Evolutionary conservation across 176 grass and related monocot genomes (phyloP).

Genomic region (Pontederia crassipes): DNA sequence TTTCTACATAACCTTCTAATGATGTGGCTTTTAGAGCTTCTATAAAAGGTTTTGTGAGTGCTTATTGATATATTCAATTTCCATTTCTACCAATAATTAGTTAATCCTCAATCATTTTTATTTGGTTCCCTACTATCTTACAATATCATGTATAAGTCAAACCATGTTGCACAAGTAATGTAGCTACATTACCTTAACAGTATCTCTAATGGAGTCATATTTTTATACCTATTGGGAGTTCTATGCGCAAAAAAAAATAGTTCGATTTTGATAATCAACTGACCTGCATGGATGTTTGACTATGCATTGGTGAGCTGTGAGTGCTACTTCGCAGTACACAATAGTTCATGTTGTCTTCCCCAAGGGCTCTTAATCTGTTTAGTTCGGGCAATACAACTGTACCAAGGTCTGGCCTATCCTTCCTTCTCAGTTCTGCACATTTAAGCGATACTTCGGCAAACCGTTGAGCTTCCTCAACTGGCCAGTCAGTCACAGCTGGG

Average conservation of each 20-base stretch:
- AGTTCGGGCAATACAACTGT: slow-evolving; percentile 61
- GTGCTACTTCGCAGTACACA: slow-evolving; percentile 10
- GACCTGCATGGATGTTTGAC: slow-evolving; percentile 27
- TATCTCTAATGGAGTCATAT: too few relatives aligned
- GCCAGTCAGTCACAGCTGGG: slow-evolving; percentile 56
- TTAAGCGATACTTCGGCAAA: slow-evolving; percentile 57
- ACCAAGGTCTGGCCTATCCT: slow-evolving; percentile 70
- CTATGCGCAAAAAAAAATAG: background rate
- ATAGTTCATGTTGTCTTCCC: slow-evolving; percentile 43
- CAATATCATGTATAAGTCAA: too few relatives aligned
- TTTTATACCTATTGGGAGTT: too few relatives aligned
- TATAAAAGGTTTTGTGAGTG: too few relatives aligned
- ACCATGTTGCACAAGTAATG: too few relatives aligned
- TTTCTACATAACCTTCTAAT: too few relatives aligned
- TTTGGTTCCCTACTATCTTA: too few relatives aligned
- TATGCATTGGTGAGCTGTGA: slow-evolving; percentile 21
- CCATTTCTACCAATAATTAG: too few relatives aligned
- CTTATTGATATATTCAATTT: too few relatives aligned
- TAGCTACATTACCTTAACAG: too few relatives aligned
- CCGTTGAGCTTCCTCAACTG: slow-evolving; percentile 42
- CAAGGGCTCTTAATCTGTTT: slow-evolving; percentile 39
- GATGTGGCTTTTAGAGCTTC: too few relatives aligned
- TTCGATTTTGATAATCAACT: background rate
- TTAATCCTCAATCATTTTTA: too few relatives aligned
- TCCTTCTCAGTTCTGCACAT: slow-evolving; percentile 65